phyloP scores from a whole-genome alignment of 2,329 filamentous ascomycete species.

The Botrytis elliptica region DNA sequence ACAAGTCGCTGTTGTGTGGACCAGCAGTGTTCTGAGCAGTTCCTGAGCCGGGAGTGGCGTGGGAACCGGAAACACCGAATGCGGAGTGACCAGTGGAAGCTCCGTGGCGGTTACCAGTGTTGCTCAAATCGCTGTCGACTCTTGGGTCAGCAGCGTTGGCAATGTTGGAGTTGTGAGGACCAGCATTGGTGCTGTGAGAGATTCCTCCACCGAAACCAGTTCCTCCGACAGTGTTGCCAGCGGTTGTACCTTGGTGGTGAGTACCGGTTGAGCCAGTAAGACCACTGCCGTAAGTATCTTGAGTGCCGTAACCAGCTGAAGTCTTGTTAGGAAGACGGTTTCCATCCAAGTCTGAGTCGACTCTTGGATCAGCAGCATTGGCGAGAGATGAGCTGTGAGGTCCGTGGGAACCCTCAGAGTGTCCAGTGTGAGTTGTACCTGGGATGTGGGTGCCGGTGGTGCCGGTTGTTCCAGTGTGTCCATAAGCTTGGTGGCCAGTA shows the following conservation, averaged over 20 bases:
- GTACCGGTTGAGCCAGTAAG: slow-evolving; percentile 15
- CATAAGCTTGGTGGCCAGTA: background rate
- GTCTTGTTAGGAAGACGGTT: slow-evolving; percentile 20
- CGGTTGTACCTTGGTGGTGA: slow-evolving; percentile 7
- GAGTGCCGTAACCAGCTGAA: slow-evolving; percentile 5
- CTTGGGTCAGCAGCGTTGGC: slow-evolving; percentile 52
- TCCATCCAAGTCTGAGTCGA: slow-evolving; percentile 49
- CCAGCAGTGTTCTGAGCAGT: slow-evolving; percentile 48
- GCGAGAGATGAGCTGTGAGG: slow-evolving; percentile 2
- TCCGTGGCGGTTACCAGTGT: slow-evolving; percentile 41
- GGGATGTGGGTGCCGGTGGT: slow-evolving; percentile 18
- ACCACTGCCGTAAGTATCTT: slow-evolving; percentile 19
- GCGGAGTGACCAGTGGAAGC: slow-evolving; percentile 29
- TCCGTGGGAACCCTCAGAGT: slow-evolving; percentile 2
- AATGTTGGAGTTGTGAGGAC: slow-evolving; percentile 39
- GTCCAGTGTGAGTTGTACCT: slow-evolving; percentile 14
- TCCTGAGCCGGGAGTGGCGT: slow-evolving; percentile 37
- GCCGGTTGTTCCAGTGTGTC: slow-evolving; percentile 14
- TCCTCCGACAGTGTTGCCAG: slow-evolving; percentile 14
- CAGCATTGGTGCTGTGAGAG: slow-evolving; percentile 39
- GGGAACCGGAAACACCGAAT: slow-evolving; percentile 37
- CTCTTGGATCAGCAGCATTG: slow-evolving; percentile 50
- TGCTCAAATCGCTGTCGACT: slow-evolving; percentile 52
- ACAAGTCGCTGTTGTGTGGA: slow-evolving; percentile 52
- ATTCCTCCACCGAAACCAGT: slow-evolving; percentile 30